Evolutionary conservation across 176 grass and related monocot species (phyloP).

Genomic region (Poa annua): DNA sequence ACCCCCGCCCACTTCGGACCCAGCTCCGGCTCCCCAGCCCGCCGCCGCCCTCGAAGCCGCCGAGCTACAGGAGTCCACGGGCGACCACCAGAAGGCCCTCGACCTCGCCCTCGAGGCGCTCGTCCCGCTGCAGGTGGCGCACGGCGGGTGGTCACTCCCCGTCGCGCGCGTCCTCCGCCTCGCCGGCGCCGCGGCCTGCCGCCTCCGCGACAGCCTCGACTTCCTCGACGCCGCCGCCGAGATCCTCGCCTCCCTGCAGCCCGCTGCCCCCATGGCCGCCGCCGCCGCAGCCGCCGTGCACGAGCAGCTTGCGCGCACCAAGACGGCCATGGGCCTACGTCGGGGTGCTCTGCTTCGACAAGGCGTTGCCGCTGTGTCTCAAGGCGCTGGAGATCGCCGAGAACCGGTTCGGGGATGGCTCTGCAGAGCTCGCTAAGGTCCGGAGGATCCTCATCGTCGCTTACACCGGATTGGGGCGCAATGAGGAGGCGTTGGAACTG

Average conservation of each 20-base stretch:
- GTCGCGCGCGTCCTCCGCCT: conserved; percentile 61
- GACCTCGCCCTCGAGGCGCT: conserved; percentile 60
- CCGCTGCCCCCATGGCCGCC: conserved; percentile 4
- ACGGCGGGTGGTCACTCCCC: conserved; percentile 74
- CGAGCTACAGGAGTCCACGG: neutral
- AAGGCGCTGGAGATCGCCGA: conserved; percentile 57
- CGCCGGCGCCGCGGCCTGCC: conserved; percentile 55
- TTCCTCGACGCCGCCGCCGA: conserved; percentile 63
- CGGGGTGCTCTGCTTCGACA: conserved; percentile 52
- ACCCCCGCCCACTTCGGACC: neutral
- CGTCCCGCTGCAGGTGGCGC: conserved; percentile 55
- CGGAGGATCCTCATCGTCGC: conserved; percentile 52
- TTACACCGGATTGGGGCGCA: conserved; percentile 55
- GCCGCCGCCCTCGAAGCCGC: neutral
- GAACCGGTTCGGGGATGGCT: conserved; percentile 40
- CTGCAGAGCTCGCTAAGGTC: conserved; percentile 55
- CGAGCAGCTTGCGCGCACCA: conserved; percentile 63
- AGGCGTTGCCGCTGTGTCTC: conserved; percentile 57
- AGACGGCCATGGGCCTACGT: conserved; percentile 53
- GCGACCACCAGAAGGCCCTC: conserved; percentile 55
- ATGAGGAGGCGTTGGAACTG: conserved; percentile 60
- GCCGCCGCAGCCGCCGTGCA: conserved; percentile 52
- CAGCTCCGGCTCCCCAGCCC: neutral
- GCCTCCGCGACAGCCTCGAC: conserved; percentile 57
- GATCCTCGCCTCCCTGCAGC: conserved; percentile 42